Base-by-base conservation (phyloP, 2,329 filamentous ascomycete species). In the Microdochium bolleyi region DNA sequence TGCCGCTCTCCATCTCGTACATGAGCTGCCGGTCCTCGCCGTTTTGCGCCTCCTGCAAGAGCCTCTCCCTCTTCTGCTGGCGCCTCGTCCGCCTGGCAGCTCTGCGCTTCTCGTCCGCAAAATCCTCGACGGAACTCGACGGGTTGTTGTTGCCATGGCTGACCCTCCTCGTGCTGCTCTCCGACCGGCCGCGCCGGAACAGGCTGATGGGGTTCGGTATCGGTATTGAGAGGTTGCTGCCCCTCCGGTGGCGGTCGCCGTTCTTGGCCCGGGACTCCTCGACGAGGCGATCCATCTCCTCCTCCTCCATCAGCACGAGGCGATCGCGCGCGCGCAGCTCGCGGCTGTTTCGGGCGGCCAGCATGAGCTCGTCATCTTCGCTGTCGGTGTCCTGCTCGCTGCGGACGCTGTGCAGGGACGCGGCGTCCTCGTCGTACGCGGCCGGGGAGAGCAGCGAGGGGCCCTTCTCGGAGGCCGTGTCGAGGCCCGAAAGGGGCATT, bases 1-100 rank as follows among this genome's bases (percentile, higher is more conserved):
- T 80, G 1, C 90, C 89, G 64, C 91, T 87, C 68, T 96, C 92
- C 87, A 92, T 89, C 70, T 94, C 88, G 67, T 89, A 30, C 48
- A 49, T 49, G 14, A 49, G 48, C 48, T 25, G 13, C 24, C 48
- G 11, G n/a, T 89, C 83, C 64, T 89, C 87, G 52, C 84, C 84
- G 55, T 83, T 68, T 24, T 73, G 73, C 3, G 81, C 81, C 51
- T 79, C 72, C 52, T 75, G 72, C 60, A 76, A 68, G 63, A 80
- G 66, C 57, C 70, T 73, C 56, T 77, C 76, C 70, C 71, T 76
- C 68, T 80, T 82, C 61, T 74, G 72, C 58, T 71, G 70, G 52
- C 80, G 72, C 63, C 79, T 72, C 44, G 73, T 68, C 53, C 76
- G 75, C 49, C 80, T 72, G 24, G 24, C 24, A 49, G 67, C 68